These are phyloP conservation scores for Nicotiana paniculata DNA, from an alignment of 257 asterid species.

Conservation along the genomic window DNA sequence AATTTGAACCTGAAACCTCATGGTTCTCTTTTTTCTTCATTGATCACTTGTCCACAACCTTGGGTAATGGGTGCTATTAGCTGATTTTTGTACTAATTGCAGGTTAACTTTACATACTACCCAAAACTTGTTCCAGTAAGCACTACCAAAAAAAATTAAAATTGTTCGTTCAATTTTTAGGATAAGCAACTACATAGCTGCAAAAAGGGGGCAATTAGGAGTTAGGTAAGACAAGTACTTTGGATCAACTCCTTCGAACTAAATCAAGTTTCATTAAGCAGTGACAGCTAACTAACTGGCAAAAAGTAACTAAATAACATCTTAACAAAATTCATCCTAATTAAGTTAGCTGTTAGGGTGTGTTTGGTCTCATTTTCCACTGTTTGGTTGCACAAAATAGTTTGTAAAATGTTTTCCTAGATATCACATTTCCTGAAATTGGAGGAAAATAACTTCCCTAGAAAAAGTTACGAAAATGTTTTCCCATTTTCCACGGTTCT, in stretches of 20 bases:
- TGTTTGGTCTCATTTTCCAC: too few relatives aligned
- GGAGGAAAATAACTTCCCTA: too few relatives aligned
- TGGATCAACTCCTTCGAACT: neutral
- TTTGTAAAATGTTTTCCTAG: too few relatives aligned
- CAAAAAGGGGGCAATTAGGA: neutral
- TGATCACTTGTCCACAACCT: too few relatives aligned
- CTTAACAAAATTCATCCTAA: neutral
- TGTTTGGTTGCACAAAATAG: too few relatives aligned
- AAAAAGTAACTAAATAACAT: neutral
- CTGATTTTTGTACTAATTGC: neutral
- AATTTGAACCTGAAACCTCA: too few relatives aligned
- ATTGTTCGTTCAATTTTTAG: neutral
- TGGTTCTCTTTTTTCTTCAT: too few relatives aligned
- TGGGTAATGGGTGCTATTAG: too few relatives aligned
- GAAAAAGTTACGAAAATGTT: too few relatives aligned
- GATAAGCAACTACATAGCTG: neutral
- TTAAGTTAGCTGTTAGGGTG: neutral
- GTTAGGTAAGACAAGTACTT: neutral
- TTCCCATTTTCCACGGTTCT: too few relatives aligned
- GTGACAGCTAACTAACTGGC: neutral
- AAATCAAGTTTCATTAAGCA: neutral
- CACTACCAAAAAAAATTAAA: neutral
- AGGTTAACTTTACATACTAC: neutral
- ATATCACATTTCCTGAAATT: too few relatives aligned
- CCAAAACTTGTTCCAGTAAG: neutral